Evolutionary conservation across 805 yeast species (phyloP).

Genomic region (Diddensiella caesifluorescens): DNA sequence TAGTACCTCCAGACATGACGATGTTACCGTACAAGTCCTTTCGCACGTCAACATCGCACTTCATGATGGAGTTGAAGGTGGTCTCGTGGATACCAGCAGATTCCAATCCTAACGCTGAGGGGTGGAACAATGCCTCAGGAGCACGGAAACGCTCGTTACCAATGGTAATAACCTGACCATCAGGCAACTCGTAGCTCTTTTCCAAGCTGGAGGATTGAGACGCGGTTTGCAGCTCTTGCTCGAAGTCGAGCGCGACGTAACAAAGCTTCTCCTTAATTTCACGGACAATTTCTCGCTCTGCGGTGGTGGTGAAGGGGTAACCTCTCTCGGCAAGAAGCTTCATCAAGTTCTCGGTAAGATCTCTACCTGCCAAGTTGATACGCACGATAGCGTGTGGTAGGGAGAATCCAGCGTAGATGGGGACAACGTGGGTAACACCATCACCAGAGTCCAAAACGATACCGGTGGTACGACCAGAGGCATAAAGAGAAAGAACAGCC

Average conservation of each 20-base stretch:
- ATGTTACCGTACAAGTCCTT: slow-evolving; percentile 98
- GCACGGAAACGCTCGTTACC: slow-evolving; percentile 99
- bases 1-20: slow-evolving; percentile 99
- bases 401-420: slow-evolving; percentile 99
- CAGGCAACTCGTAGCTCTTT: slow-evolving; percentile 99
- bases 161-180: slow-evolving; percentile 98
- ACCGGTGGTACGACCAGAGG: slow-evolving; percentile 99
- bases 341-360: slow-evolving; percentile 98
- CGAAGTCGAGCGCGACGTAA: slow-evolving; percentile 98
- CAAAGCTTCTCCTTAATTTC: slow-evolving; percentile 98
- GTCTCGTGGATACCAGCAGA: slow-evolving; percentile 99
- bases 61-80: slow-evolving; percentile 88
- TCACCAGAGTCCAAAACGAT: slow-evolving; percentile 99
- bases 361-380: slow-evolving; percentile 99
- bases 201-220: slow-evolving; percentile 97
- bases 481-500: slow-evolving; percentile 96
- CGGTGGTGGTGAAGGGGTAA: slow-evolving; percentile 96
- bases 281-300: slow-evolving; percentile 94
- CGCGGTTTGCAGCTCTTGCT: slow-evolving; percentile 99
- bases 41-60: slow-evolving; percentile 99
- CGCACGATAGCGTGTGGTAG: slow-evolving; percentile 98
- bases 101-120: slow-evolving; percentile 84
- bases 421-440: slow-evolving; percentile 99
- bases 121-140: slow-evolving; percentile 99
- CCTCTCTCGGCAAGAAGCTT: slow-evolving; percentile 98